Evolutionary conservation across 2,329 filamentous ascomycete genomes (phyloP).

Genomic region (Knufia fluminis): DNA sequence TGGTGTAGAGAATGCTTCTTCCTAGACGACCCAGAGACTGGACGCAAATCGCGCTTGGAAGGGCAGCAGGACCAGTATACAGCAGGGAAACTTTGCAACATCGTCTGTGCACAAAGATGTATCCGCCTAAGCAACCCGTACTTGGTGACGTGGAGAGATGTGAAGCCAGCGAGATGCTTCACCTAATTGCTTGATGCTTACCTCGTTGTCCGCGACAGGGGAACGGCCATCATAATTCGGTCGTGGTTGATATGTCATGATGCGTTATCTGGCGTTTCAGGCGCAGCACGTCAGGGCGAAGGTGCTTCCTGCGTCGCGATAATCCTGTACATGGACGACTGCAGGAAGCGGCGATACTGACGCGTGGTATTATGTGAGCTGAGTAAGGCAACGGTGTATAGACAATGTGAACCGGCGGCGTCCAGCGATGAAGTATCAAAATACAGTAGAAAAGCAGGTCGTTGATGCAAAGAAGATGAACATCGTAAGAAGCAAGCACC

Average conservation of each 20-base stretch:
- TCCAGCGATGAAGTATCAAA: neutral
- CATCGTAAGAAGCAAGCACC: neutral
- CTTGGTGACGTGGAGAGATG: no score
- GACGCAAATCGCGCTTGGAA: no score
- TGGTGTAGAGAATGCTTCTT: no score
- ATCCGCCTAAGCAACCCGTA: no score
- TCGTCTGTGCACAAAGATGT: no score
- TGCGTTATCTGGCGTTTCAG: neutral
- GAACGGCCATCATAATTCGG: conserved; percentile 5
- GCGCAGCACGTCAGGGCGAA: neutral
- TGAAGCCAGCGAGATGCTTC: neutral
- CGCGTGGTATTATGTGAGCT: neutral
- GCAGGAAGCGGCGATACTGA: neutral
- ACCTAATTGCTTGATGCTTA: neutral
- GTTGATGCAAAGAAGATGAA: neutral
- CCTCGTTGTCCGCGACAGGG: neutral
- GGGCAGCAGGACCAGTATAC: no score
- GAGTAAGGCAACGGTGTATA: neutral
- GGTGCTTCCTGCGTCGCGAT: neutral
- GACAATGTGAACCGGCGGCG: neutral
- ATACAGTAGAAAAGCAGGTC: neutral
- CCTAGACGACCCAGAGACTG: no score
- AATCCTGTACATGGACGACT: neutral
- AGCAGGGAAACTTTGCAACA: no score
- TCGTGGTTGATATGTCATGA: conserved; percentile 1